Base-by-base conservation (phyloP, 495 filamentous ascomycete species). In the Talaromyces nanjingensis region DNA sequence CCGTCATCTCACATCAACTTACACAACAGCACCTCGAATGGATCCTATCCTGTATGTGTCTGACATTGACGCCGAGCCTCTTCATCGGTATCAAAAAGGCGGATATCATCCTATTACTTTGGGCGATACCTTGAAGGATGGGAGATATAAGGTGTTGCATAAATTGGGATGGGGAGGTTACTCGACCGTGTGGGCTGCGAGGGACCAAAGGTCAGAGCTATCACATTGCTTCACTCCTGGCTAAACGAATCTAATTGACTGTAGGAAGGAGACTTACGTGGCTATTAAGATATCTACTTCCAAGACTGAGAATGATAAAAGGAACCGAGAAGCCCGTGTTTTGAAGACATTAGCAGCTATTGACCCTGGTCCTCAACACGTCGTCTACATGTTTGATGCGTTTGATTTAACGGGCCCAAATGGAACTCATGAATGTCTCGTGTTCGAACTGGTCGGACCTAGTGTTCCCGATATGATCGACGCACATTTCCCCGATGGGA, bases 181-280 rank as follows among this genome's bases (percentile, higher is more conserved):
- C 66, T 81, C 80, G 8, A 83, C 80, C 27, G 79, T 82, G 59
- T 84, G 81, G 81, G 69, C 76, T 16, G 79, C 78, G 24, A 71
- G 67, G 63, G 79, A 83, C 64, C 63, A 66, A 69, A 72, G 65
- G 73, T 77, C 6, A n/a, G n/a, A 34, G 16, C 22, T 53, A 34
- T 66, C 53, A 52, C 33, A 34, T 34, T 34, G 33, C 33, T 34
- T 34, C 3, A 34, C 33, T 34, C 33, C 33, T 34, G 33, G 33
- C 33, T 9, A 34, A 9, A 34, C 7, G 7, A 34, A 34, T 34
- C 33, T 34, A 34, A 34, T 7, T 34, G 33, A 5, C 33, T 34
- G 4, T 33, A 73, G 72, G 57, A 58, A 68, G 64, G 59, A 64
- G 33, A 34, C 56, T 55, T 73, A 73, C 56, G 71, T 77, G 56